Percentiles rank a stretch among this genome's conserved stretches.
Conservation (phyloP, 2,329 filamentous ascomycete genomes). For the Exophiala alcalophila region DNA sequence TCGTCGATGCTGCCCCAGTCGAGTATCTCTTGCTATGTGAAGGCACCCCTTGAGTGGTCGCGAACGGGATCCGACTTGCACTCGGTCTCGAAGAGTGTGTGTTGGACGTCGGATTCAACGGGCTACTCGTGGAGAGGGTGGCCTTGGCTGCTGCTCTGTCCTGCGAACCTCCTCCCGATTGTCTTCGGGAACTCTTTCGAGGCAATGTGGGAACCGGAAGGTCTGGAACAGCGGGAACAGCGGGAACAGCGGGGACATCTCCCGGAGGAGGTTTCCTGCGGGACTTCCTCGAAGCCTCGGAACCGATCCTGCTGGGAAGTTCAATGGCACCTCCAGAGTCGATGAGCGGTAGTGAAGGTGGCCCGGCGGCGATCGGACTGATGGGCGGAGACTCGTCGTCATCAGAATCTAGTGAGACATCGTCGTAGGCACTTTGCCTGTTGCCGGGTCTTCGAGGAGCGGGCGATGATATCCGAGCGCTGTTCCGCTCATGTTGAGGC, state of each 20-base stretch:
- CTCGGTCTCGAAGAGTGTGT: constrained; percentile 25
- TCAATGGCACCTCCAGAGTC: constrained; percentile 60
- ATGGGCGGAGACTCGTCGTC: constrained; percentile 29
- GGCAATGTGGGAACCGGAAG: too few relatives aligned
- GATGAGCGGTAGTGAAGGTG: constrained; percentile 60
- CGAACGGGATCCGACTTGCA: constrained; percentile 44
- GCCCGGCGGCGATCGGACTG: constrained; percentile 42
- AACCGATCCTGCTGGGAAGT: constrained; percentile 61
- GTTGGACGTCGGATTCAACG: constrained; percentile 8
- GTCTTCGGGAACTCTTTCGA: constrained; percentile 68
- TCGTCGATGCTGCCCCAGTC: constrained; percentile 34
- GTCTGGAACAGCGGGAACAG: constrained; percentile 59
- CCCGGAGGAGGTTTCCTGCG: constrained; percentile 21
- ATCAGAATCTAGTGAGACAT: constrained; percentile 17
- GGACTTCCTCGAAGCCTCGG: constrained; percentile 42
- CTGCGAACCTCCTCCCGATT: constrained; percentile 38
- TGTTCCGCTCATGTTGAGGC: constrained; percentile 11
- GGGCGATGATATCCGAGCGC: constrained; percentile 12
- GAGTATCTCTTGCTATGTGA: constrained; percentile 22
- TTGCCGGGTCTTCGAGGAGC: constrained; percentile 7
- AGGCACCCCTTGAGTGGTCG: constrained; percentile 18
- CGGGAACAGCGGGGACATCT: constrained; percentile 36
- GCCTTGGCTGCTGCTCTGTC: constrained; percentile 21
- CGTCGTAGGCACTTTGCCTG: constrained; percentile 14
- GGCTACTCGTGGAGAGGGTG: constrained; percentile 15